These are phyloP conservation scores for Hippophae gyantsensis DNA, from an alignment of 306 rosid genomes.

Conservation along the genomic window DNA sequence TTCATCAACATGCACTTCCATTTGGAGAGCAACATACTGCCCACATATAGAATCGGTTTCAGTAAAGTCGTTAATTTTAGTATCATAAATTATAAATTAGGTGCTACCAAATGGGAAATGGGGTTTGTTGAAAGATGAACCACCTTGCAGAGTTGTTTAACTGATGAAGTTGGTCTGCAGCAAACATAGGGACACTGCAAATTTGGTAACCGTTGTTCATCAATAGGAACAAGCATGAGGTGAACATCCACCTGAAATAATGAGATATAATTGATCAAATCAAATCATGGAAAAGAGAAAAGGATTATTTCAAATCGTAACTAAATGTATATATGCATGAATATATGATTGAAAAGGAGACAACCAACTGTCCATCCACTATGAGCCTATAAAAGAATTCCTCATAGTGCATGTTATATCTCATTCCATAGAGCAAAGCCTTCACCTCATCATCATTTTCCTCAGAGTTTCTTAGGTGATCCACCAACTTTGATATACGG, in stretches of 20 bases:
- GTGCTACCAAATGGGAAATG: slow-evolving; percentile 6
- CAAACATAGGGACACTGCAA: slow-evolving; percentile 45
- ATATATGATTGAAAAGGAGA: neutral
- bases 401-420: neutral
- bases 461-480: slow-evolving; percentile 38
- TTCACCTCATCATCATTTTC: slow-evolving; percentile 42
- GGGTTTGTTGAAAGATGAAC: slow-evolving; percentile 13
- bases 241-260: slow-evolving; percentile 38
- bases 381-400: slow-evolving; percentile 13
- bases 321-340: slow-evolving; percentile 4
- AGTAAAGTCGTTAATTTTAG: neutral
- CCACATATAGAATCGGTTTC: slow-evolving; percentile 15
- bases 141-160: slow-evolving; percentile 52
- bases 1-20: slow-evolving; percentile 27
- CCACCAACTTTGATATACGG: slow-evolving; percentile 48
- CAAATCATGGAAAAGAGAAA: slow-evolving; percentile 4
- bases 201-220: slow-evolving; percentile 45
- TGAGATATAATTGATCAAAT: slow-evolving; percentile 8
- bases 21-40: slow-evolving; percentile 50
- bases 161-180: slow-evolving; percentile 47
- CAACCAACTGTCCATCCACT: neutral
- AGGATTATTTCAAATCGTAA: neutral
- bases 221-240: slow-evolving; percentile 52
- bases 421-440: slow-evolving; percentile 3
- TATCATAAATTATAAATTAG: neutral